Evolutionary conservation across 192 early-diverging fungal species (phyloP), one percentile per base, ranked within the genome.

Genomic region (Coemansia sp.): DNA sequence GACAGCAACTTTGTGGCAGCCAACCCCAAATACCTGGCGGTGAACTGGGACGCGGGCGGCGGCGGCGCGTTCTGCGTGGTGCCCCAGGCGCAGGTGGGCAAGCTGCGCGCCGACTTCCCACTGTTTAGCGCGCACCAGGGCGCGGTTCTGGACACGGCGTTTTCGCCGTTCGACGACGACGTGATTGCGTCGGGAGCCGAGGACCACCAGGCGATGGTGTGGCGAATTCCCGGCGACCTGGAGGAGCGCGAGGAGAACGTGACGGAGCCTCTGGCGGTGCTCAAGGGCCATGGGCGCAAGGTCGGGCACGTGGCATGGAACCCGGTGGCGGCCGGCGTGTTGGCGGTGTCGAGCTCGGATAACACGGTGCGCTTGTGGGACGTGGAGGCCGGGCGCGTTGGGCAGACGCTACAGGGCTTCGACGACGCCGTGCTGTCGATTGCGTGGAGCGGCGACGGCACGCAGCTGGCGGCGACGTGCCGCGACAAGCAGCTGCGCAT

Each of bases 271-370:
- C 71, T 89, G 30, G 67, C 84, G 38, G 89, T 88, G 40, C 79
- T 99, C 30, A 83, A 60, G 28, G 92, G 93, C 1, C 94, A 97
- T 55, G 88, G 84, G 8, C 82, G 89, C 36, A 89, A 98, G 83
- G 97, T 99, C 28, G 97, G 95, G n/a, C 95, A 99, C 60, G 95
- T 98, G 22, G 70, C 87, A 35, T 99, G 97, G 83, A 93, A 99
- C 78, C 97, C 97, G 19, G 85, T 85, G 1, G 97, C 97, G 12
- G 90, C 93, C 41, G 93, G 94, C 64, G 85, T 99, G 8, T 78
- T 99, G 40, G 85, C 92, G 5, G 90, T 89, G 22, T 82, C 93
- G 41, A 90, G 88, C 48, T 86, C 92, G 6, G 95, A 96, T 73
- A 71, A 90, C 36, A 90, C 90, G 4, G 83, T 92, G 78, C 83